Evolutionary conservation across 2,329 filamentous ascomycete species (phyloP).

Genomic region (Fusarium sacchari): DNA sequence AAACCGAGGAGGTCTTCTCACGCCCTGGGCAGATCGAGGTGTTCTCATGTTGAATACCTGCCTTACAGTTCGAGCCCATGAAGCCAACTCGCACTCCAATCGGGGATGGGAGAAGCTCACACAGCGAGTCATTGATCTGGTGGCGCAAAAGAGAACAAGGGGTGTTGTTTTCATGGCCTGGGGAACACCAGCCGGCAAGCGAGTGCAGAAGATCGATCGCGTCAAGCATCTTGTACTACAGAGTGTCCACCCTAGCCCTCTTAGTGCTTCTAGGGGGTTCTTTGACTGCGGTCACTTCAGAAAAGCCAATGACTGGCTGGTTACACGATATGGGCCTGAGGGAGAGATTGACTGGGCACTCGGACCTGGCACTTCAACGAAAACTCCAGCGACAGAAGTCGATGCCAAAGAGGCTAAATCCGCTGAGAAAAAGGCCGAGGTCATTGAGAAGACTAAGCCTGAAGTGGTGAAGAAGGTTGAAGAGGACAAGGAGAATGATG

Average conservation of each 20-base stretch:
- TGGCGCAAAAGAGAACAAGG: slow-evolving; percentile 77
- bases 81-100: slow-evolving; percentile 85
- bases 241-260: slow-evolving; percentile 91
- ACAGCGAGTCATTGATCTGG: slow-evolving; percentile 88
- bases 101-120: slow-evolving; percentile 95
- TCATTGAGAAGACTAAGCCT: slow-evolving; percentile 34
- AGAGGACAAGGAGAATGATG: slow-evolving; percentile 43
- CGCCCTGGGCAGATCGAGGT: slow-evolving; percentile 92
- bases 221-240: slow-evolving; percentile 83
- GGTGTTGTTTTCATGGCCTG: slow-evolving; percentile 97
- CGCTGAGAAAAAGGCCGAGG: slow-evolving; percentile 42
- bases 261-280: slow-evolving; percentile 85
- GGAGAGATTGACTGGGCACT: slow-evolving; percentile 88
- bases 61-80: slow-evolving; percentile 88
- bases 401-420: slow-evolving; percentile 38
- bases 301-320: slow-evolving; percentile 86
- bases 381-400: slow-evolving; percentile 36
- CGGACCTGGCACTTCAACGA: slow-evolving; percentile 50
- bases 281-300: slow-evolving; percentile 85
- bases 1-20: slow-evolving; percentile 83
- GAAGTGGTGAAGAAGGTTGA: slow-evolving; percentile 22
- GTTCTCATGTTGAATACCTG: slow-evolving; percentile 95
- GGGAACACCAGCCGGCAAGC: slow-evolving; percentile 85
- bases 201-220: slow-evolving; percentile 77
- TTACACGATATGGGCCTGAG: slow-evolving; percentile 78